Base-by-base conservation (phyloP, 225 moss, liverwort and hornwort species). In the Pleurozium schreberi region DNA sequence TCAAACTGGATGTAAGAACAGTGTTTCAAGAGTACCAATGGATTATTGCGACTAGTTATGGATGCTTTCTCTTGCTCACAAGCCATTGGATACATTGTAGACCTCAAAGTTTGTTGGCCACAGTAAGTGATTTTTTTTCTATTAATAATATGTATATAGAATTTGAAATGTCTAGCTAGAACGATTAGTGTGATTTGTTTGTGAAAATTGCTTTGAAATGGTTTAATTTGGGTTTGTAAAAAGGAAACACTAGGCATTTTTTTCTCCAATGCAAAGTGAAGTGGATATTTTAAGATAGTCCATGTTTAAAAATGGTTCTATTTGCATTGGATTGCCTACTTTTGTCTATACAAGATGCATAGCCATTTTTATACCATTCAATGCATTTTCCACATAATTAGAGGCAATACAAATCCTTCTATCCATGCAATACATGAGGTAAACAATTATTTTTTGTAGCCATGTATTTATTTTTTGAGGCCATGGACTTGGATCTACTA, bases 1-100 rank as follows among this genome's bases (percentile, higher is more conserved):
- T 80, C 59, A 59, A 80, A 42, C 0, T 0, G 0, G 2, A 42
- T 42, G 8, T 12, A 30, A 9, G n/a, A 59, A 8, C 2, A 12
- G 30, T 42, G 9, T 59, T 40, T 12, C 4, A 19, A 58, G 18
- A 12, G 0, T 28, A 12, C 12, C 18, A 40, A 80, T 78, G 38
- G 20, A 26, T 53, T 77, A 53, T 53, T 77, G 34, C 36, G 14
- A 36, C 14, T 36, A 5, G 3, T 25, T 38, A 36, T 77, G 1
- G 14, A 77, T 77, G 27, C 18, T 27, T 3, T 26, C 0, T 57
- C n/a, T 57, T 79, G 18, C 11, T 0, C 2, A 18, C 28, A 80
- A 80, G 40, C 58, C 28, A 80, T 28, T 27, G 7, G 58, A 11
- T 80, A 40, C 10, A 38, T 1, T 55, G 1, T 55, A 38, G 10